Evolutionary conservation across 495 filamentous ascomycete species (phyloP).

Genomic region (Letharia lupina): DNA sequence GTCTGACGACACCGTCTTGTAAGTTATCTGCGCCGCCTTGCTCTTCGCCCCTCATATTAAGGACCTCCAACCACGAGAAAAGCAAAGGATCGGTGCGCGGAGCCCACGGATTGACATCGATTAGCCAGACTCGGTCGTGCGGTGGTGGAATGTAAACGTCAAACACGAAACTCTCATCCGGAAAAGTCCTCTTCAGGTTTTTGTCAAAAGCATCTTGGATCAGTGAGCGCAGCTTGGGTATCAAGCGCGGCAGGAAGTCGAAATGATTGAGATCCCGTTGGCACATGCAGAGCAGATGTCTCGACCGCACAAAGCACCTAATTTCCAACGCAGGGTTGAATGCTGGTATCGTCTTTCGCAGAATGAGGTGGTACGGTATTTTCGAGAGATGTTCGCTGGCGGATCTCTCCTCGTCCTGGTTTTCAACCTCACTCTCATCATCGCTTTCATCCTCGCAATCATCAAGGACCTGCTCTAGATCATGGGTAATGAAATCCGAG

Average conservation of each 20-base stretch:
- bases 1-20: slow-evolving; percentile 34
- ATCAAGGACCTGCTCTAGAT: slow-evolving; percentile 87
- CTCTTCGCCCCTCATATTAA: slow-evolving; percentile 49
- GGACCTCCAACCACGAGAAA: slow-evolving; percentile 84
- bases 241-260: slow-evolving; percentile 64
- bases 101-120: slow-evolving; percentile 96
- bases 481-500: slow-evolving; percentile 87
- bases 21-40: slow-evolving; percentile 29
- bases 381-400: background rate
- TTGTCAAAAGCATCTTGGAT: slow-evolving; percentile 68
- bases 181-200: slow-evolving; percentile 65
- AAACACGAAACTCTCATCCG: slow-evolving; percentile 76
- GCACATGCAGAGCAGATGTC: slow-evolving; percentile 69
- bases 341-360: slow-evolving; percentile 71
- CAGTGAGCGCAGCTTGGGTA: slow-evolving; percentile 48
- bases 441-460: slow-evolving; percentile 50
- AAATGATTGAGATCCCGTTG: slow-evolving; percentile 90
- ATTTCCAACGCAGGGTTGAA: slow-evolving; percentile 89
- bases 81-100: slow-evolving; percentile 77
- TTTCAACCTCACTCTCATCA: slow-evolving; percentile 14
- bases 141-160: slow-evolving; percentile 84
- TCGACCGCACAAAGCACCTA: slow-evolving; percentile 79
- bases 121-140: slow-evolving; percentile 67
- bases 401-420: slow-evolving; percentile 1
- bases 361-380: slow-evolving; percentile 61